Conservation (phyloP, 176 grass and related monocot genomes). For the Triticum urartu region DNA sequence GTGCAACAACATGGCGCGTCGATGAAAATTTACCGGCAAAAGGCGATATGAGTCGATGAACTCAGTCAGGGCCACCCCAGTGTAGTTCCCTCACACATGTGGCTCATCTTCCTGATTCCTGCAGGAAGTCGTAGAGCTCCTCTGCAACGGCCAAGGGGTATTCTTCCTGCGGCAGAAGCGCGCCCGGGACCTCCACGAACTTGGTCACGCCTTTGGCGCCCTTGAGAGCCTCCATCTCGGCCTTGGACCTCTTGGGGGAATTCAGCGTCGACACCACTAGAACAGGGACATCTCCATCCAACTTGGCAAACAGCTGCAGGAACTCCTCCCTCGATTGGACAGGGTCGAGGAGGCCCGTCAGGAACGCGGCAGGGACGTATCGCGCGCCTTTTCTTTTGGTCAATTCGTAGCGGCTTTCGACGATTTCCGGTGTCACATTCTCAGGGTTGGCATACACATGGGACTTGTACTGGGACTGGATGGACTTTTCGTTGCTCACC, state of each 20-base stretch:
- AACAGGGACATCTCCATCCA: conserved; percentile 61
- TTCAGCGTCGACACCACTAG: conserved; percentile 55
- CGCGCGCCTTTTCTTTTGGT: conserved; percentile 85
- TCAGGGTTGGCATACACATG: conserved; percentile 91
- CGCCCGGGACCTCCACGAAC: conserved; percentile 79
- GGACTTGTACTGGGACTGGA: conserved; percentile 92
- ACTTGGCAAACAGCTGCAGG: conserved; percentile 56
- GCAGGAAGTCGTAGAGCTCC: conserved; percentile 69
- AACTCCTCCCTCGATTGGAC: conserved; percentile 86
- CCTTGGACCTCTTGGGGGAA: conserved; percentile 88
- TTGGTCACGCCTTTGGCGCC: conserved; percentile 70
- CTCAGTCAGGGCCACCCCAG: too few species aligned
- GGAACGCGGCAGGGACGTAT: conserved; percentile 80
- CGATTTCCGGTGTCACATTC: conserved; percentile 68
- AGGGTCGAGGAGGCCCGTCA: conserved; percentile 86
- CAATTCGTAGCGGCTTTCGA: conserved; percentile 75
- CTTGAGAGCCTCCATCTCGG: conserved; percentile 80
- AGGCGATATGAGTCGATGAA: neutral
- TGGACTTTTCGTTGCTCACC: conserved; percentile 94
- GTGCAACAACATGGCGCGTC: neutral
- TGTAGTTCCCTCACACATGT: neutral
- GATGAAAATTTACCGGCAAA: conserved; percentile 20
- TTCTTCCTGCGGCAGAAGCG: conserved; percentile 96
- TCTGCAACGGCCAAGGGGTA: conserved; percentile 66
- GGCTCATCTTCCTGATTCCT: conserved; percentile 44